These are phyloP conservation scores for Saturnispora serradocipensis DNA, from an alignment of 805 yeast genomes.

Conservation along the genomic window DNA sequence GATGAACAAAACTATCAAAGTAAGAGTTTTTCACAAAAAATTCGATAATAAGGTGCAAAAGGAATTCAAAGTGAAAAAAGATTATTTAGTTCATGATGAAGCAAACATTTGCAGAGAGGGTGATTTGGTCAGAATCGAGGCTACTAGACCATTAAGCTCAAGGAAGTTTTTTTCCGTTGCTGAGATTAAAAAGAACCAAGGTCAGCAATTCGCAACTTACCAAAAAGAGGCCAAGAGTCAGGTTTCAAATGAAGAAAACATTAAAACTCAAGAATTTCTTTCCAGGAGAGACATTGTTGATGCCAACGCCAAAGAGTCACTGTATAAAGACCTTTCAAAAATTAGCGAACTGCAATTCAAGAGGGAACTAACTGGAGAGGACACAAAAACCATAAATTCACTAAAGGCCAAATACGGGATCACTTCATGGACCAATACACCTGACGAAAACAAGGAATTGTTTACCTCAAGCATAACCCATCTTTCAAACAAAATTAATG, in stretches of 20 bases:
- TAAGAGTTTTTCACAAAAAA: slow-evolving; percentile 69
- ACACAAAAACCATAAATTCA: slow-evolving; percentile 29
- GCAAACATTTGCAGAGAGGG: slow-evolving; percentile 88
- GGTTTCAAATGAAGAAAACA: slow-evolving; percentile 58
- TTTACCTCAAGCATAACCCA: slow-evolving; percentile 21
- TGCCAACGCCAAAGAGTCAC: slow-evolving; percentile 16
- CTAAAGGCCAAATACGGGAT: slow-evolving; percentile 28
- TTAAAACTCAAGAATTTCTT: slow-evolving; percentile 46
- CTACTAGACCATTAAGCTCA: slow-evolving; percentile 76
- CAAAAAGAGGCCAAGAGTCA: slow-evolving; percentile 61
- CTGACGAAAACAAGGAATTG: slow-evolving; percentile 20
- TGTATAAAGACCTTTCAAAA: slow-evolving; percentile 25
- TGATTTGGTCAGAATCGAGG: slow-evolving; percentile 87
- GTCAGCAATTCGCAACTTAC: slow-evolving; percentile 82
- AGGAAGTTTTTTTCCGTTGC: slow-evolving; percentile 85
- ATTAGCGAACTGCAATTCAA: slow-evolving; percentile 15
- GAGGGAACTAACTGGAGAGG: slow-evolving; percentile 20
- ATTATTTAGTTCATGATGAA: slow-evolving; percentile 89
- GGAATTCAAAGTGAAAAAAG: slow-evolving; percentile 69
- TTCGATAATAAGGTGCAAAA: slow-evolving; percentile 67
- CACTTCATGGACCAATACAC: slow-evolving; percentile 18
- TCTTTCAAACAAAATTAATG: slow-evolving; percentile 17
- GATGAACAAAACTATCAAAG: slow-evolving; percentile 92
- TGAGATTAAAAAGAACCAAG: slow-evolving; percentile 79
- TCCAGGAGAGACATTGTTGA: slow-evolving; percentile 33